phyloP scores from a whole-genome alignment of 306 rosid species.

The Leucaena leucocephala region DNA sequence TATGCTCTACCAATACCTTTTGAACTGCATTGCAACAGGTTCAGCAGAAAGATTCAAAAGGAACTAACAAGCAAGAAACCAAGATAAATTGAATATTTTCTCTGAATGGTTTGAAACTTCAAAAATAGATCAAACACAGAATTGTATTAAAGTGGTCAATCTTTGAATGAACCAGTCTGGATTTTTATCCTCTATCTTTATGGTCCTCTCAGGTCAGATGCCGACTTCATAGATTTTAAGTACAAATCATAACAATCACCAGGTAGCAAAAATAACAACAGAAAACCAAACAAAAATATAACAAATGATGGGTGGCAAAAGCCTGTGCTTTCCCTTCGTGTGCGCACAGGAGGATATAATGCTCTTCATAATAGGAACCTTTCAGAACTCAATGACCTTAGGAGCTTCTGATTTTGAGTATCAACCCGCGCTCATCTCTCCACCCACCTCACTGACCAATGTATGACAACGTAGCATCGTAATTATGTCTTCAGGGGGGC shows the following conservation, averaged over 20 bases:
- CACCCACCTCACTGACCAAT: neutral
- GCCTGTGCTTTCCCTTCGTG: neutral
- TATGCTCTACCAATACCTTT: neutral
- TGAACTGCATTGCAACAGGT: neutral
- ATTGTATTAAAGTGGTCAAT: neutral
- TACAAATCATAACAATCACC: neutral
- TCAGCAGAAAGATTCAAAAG: neutral
- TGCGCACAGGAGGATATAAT: neutral
- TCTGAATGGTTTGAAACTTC: neutral
- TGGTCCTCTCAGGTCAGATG: neutral
- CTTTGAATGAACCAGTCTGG: neutral
- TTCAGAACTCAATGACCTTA: neutral
- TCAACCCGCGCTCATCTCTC: neutral
- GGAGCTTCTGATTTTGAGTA: neutral
- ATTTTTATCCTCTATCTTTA: neutral
- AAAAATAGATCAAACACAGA: neutral
- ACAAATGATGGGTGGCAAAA: neutral
- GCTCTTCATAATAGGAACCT: constrained; percentile 8
- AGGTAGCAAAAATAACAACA: neutral
- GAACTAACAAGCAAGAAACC: neutral
- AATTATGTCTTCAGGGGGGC: constrained; percentile 82
- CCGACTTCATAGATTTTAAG: neutral
- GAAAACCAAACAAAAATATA: constrained; percentile 1
- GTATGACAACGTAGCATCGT: constrained; percentile 10
- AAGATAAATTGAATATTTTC: neutral